These are phyloP conservation scores for Zea mays DNA, from an alignment of 176 grass and related monocot genomes.

Conservation along the genomic window DNA sequence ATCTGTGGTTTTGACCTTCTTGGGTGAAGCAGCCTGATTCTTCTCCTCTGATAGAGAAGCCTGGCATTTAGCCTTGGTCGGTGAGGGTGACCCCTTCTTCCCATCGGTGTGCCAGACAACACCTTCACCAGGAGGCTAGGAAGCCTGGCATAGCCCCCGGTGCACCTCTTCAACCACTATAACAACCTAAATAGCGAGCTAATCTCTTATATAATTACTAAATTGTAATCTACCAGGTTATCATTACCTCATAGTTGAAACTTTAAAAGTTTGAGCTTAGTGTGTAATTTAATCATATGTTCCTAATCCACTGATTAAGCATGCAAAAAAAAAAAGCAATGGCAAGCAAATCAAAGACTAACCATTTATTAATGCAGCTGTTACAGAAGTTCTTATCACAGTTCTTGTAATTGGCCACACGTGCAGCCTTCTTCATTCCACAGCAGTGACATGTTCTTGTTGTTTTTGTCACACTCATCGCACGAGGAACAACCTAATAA, in stretches of 20 bases:
- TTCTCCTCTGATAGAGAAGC: too few relatives aligned
- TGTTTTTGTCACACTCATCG: slow-evolving; percentile 53
- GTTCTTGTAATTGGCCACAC: slow-evolving; percentile 58
- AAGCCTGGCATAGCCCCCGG: not conserved
- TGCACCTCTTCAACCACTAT: slow-evolving; percentile 12
- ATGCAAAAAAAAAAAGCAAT: slow-evolving; percentile 18
- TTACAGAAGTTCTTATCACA: slow-evolving; percentile 80
- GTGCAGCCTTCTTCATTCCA: slow-evolving; percentile 51
- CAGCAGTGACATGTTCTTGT: slow-evolving; percentile 70
- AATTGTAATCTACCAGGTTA: not conserved
- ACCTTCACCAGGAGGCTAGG: too few relatives aligned
- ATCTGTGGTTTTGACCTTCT: too few relatives aligned
- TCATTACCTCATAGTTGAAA: not conserved
- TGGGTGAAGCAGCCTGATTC: too few relatives aligned
- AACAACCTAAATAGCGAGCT: too few relatives aligned
- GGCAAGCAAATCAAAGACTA: not conserved
- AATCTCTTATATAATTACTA: slow-evolving; percentile 1
- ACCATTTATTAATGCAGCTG: slow-evolving; percentile 86
- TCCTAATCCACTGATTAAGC: slow-evolving; percentile 4
- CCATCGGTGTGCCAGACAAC: too few relatives aligned
- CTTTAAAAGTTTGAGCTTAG: not conserved
- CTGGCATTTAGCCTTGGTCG: too few relatives aligned
- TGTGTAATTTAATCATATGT: slow-evolving; percentile 3
- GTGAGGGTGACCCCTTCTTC: too few relatives aligned
- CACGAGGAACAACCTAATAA: slow-evolving; percentile 61